Percentiles rank a stretch among this genome's conserved stretches.
These are phyloP conservation scores for Graphium sp. DNA, from an alignment of 2,329 filamentous ascomycete species.

Conservation along the genomic window DNA sequence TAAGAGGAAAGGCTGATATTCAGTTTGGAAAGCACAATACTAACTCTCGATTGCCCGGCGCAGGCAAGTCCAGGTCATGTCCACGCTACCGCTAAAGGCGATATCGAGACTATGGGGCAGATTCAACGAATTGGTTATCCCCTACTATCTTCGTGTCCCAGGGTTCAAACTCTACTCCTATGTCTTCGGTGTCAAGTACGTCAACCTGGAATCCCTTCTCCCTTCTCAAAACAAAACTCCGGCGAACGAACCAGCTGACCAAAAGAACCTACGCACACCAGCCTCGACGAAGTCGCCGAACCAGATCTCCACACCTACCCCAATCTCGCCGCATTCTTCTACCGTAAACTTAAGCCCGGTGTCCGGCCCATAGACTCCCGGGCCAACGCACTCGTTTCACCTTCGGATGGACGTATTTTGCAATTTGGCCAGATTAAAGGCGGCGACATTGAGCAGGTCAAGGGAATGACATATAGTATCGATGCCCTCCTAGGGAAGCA, in stretches of 20 bases:
- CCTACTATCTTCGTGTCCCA: constrained; percentile 72
- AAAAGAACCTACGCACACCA: constrained; percentile 17
- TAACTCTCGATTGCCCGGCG: too few relatives aligned
- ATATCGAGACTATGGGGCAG: constrained; percentile 77
- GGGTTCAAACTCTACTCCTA: constrained; percentile 86
- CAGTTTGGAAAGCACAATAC: too few relatives aligned
- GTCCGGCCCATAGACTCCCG: constrained; percentile 71
- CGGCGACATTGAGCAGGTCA: constrained; percentile 94
- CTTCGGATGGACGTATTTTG: constrained; percentile 77
- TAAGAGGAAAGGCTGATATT: too few relatives aligned
- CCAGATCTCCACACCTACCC: constrained; percentile 78
- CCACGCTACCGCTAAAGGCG: constrained; percentile 77
- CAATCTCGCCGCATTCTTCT: constrained; percentile 94
- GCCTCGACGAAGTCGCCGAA: constrained; percentile 73
- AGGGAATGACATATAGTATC: constrained; percentile 94
- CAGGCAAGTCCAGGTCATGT: constrained; percentile 84
- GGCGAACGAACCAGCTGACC: constrained; percentile 1
- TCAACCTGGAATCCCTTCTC: constrained; percentile 1
- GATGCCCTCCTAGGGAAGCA: constrained; percentile 73
- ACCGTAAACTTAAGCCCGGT: constrained; percentile 82
- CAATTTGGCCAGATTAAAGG: constrained; percentile 86
- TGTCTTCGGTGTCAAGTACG: constrained; percentile 71
- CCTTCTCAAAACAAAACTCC: neutral
- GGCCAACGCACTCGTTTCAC: constrained; percentile 65
- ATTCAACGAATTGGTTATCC: constrained; percentile 81